phyloP scores from a whole-genome alignment of 768 basidiomycete genomes.

The Suillus spraguei region DNA sequence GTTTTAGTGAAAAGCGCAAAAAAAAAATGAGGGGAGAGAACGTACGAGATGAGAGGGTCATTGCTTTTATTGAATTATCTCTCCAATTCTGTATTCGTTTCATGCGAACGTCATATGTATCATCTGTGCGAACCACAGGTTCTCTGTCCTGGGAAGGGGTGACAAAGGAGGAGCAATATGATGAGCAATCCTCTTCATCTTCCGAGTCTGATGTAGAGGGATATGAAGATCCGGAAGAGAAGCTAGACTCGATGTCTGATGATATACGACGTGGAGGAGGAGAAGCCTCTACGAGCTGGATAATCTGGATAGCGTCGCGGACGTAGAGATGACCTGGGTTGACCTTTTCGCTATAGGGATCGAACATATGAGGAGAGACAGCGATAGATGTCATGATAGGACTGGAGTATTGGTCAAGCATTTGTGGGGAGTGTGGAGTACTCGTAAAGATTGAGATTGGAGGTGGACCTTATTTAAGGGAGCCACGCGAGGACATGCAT shows the following conservation, averaged over 20 bases:
- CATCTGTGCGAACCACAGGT: slow-evolving; percentile 38
- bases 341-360: slow-evolving; percentile 38
- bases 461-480: slow-evolving; percentile 23
- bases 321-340: slow-evolving; percentile 46
- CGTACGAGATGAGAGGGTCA: slow-evolving; percentile 46
- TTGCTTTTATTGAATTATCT: slow-evolving; percentile 52
- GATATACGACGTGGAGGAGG: slow-evolving; percentile 52
- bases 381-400: slow-evolving; percentile 28
- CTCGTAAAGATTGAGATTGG: slow-evolving; percentile 21
- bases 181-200: slow-evolving; percentile 56
- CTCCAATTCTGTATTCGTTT: slow-evolving; percentile 76
- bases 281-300: slow-evolving; percentile 71
- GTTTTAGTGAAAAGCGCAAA: slow-evolving; percentile 13
- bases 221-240: slow-evolving; percentile 39
- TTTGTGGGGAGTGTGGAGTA: slow-evolving; percentile 24
- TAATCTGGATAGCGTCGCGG: slow-evolving; percentile 55
- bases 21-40: slow-evolving; percentile 12
- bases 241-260: slow-evolving; percentile 35
- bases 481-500: slow-evolving; percentile 31
- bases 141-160: slow-evolving; percentile 32
- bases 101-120: slow-evolving; percentile 58
- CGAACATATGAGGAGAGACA: slow-evolving; percentile 19
- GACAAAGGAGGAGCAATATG: slow-evolving; percentile 73
- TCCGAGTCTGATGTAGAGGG: slow-evolving; percentile 36
- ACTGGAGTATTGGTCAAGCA: slow-evolving; percentile 27